phyloP scores from a whole-genome alignment of 2,329 filamentous ascomycete species.

The Penicillium sp. region DNA sequence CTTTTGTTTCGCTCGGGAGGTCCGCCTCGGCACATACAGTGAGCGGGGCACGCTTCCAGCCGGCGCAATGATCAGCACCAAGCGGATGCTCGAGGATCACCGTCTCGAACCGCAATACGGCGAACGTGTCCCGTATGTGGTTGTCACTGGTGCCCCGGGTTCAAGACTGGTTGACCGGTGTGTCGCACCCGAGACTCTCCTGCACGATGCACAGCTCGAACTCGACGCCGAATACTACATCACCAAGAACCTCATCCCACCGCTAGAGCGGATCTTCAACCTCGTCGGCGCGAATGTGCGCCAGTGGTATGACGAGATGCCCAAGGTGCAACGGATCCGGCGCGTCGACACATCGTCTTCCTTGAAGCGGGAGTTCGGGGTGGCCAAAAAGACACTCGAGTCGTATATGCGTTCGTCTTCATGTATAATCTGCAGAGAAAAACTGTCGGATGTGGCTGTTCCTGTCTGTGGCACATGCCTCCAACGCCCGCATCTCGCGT shows the following conservation, averaged over 20 bases:
- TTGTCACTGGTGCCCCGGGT: conserved; percentile 82
- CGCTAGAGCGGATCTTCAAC: conserved; percentile 93
- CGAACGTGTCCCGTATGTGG: conserved; percentile 91
- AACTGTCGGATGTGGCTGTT: conserved; percentile 49
- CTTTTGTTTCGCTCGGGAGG: conserved; percentile 92
- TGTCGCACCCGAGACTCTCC: conserved; percentile 78
- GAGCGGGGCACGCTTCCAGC: conserved; percentile 76
- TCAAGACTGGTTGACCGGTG: conserved; percentile 84
- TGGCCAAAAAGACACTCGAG: conserved; percentile 73
- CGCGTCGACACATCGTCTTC: conserved; percentile 51
- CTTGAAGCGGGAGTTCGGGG: conserved; percentile 20
- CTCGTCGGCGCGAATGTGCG: conserved; percentile 88
- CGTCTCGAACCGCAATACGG: conserved; percentile 90
- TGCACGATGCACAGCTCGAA: conserved; percentile 71
- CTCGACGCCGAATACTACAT: conserved; percentile 98
- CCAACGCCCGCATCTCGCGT: conserved; percentile 51
- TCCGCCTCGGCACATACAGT: conserved; percentile 83
- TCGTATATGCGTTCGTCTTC: conserved; percentile 81
- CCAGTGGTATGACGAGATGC: conserved; percentile 95
- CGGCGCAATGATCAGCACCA: conserved; percentile 82
- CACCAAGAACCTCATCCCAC: conserved; percentile 89
- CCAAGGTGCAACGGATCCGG: conserved; percentile 75
- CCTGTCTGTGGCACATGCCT: conserved; percentile 43
- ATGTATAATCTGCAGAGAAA: conserved; percentile 72
- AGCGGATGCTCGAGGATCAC: conserved; percentile 80